Conservation (phyloP, 441 rosid genomes). For the Monsonia emarginata region DNA sequence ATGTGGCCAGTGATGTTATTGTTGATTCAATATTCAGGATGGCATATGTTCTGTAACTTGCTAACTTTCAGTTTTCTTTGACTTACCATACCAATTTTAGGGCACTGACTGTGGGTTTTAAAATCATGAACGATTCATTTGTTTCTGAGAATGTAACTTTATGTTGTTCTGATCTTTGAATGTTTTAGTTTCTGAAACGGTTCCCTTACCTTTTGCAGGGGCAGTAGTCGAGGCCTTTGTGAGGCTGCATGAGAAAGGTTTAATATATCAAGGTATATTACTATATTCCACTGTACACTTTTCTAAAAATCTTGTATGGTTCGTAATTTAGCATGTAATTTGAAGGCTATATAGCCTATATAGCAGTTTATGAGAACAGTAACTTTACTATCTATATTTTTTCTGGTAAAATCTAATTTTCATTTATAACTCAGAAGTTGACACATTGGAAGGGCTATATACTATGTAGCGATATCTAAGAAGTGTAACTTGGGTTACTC, state of each 20-base stretch:
- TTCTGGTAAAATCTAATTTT: neutral
- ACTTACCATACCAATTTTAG: neutral
- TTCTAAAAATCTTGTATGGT: slow-evolving; percentile 5
- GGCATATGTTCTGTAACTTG: slow-evolving; percentile 1
- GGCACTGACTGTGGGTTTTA: neutral
- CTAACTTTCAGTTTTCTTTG: neutral
- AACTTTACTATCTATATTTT: no score
- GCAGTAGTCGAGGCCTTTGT: slow-evolving; percentile 89
- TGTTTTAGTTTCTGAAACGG: slow-evolving; percentile 25
- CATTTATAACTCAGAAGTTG: no score
- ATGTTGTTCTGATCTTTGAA: slow-evolving; percentile 1
- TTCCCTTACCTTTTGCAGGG: slow-evolving; percentile 36
- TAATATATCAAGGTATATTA: slow-evolving; percentile 73
- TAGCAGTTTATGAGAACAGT: no score
- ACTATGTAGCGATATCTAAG: no score
- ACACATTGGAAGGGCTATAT: no score
- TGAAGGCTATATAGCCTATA: neutral
- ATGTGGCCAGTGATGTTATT: slow-evolving; percentile 14
- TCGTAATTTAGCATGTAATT: neutral
- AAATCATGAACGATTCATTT: neutral
- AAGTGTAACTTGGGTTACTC: no score
- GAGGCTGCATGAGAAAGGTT: slow-evolving; percentile 85
- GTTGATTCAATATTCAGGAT: neutral
- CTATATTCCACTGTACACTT: slow-evolving; percentile 1
- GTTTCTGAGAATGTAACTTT: neutral